Conservation (phyloP, 1,284 basidiomycete genomes). For the Papiliotrema flavescens region DNA sequence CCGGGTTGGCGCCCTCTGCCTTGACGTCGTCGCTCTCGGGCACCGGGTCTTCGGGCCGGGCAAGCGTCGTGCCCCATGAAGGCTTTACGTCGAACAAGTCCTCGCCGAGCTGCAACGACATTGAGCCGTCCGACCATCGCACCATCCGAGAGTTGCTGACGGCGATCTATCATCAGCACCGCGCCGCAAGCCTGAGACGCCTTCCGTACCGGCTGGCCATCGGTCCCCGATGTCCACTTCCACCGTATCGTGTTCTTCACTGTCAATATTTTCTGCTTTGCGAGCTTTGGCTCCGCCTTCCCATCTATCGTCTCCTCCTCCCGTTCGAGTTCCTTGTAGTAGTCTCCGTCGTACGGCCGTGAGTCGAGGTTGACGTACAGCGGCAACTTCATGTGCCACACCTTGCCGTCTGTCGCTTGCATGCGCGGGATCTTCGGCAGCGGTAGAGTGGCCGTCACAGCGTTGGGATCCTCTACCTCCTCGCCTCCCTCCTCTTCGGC, state of each 20-base stretch:
- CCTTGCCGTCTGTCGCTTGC: constrained; percentile 42
- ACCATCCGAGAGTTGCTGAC: constrained; percentile 45
- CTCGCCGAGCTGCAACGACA: constrained; percentile 43
- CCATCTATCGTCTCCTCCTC: constrained; percentile 24
- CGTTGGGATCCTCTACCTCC: constrained; percentile 18
- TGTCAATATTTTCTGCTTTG: constrained; percentile 43
- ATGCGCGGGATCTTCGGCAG: constrained; percentile 40
- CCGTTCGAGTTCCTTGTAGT: constrained; percentile 35
- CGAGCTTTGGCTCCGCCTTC: constrained; percentile 19
- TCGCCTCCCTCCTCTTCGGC: constrained; percentile 31
- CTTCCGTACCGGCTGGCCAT: constrained; percentile 35
- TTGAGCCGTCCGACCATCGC: constrained; percentile 48
- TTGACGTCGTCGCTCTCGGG: not conserved
- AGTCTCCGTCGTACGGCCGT: constrained; percentile 41
- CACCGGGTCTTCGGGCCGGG: not conserved
- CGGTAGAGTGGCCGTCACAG: constrained; percentile 30
- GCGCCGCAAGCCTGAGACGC: not conserved
- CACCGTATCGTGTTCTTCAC: constrained; percentile 47
- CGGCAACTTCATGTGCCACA: constrained; percentile 45
- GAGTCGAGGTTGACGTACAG: constrained; percentile 42
- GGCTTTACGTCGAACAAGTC: constrained; percentile 46
- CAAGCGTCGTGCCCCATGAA: constrained; percentile 25
- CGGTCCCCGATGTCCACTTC: constrained; percentile 41
- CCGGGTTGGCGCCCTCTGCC: not conserved
- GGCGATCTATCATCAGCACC: constrained; percentile 16